Base-by-base conservation (phyloP, 129 eudicot genomes). In the Arctium lappa region DNA sequence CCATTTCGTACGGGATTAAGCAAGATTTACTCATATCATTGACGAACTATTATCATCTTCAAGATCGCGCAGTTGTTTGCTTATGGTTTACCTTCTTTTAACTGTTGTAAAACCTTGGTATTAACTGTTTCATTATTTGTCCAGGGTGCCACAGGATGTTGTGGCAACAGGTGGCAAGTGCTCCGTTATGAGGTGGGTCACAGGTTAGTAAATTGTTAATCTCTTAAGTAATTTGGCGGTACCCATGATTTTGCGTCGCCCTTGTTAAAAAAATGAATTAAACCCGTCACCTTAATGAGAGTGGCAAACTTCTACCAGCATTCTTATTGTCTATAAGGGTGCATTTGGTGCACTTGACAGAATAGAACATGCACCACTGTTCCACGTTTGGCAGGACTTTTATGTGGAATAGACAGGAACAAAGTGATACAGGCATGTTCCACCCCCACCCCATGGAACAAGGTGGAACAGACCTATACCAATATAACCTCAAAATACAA, bases 151-250 rank as follows among this genome's bases (percentile, higher is more conserved):
- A 75, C 97, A 94, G 44, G 97, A 94, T 39, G 91, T 88, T 42
- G 91, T 92, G 34, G 84, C 97, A 72, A 92, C 94, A 56, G 98
- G 98, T 13, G 98, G 97, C 84, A 94, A 91, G 85, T 94, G 98
- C 88, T 37, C 40, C 7, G 80, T 94, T 56, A 60, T 92, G 75
- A 94, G 89, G 81, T 94, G 98, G 98, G 94, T 94, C 69, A 92
- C 89, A 80, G 97, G 97, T 95, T 72, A 87, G 89, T 77, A 48
- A 30, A 22, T 22, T 22, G 27, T 22, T 22, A 22, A 22, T 22
- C 27, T 22, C 27, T 22, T 22, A 22, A 22, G 27, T 22, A 22
- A 22, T 22, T 22, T 22, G 27, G 27, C 27, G 27, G 27, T 22
- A 22, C 27, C 27, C 8, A 40, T 40, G 56, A 46, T 10, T 16